phyloP scores from a whole-genome alignment of 2,329 filamentous ascomycete genomes.

The Lachnellula hyalina region DNA sequence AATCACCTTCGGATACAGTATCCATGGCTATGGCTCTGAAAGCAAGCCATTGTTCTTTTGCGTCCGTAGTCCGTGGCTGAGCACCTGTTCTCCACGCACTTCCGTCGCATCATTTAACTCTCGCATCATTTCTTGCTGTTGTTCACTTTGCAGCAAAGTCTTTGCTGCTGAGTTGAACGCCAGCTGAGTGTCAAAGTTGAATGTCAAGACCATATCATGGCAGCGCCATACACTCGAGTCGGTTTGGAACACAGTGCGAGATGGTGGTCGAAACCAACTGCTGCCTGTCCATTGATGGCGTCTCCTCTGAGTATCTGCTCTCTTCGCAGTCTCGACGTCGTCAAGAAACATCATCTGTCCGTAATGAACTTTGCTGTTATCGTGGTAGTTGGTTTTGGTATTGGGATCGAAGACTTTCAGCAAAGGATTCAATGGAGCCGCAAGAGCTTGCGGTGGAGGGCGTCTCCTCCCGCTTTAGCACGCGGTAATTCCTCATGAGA shows the following conservation, averaged over 20 bases:
- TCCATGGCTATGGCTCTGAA: conserved; percentile 1
- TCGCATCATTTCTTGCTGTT: too few relatives aligned
- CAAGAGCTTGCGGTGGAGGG: conserved; percentile 54
- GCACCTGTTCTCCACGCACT: too few relatives aligned
- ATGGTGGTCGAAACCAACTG: neutral
- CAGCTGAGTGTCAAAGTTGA: too few relatives aligned
- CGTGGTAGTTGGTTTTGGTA: conserved; percentile 58
- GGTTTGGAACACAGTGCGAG: neutral
- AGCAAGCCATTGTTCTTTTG: too few relatives aligned
- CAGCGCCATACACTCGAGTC: too few relatives aligned
- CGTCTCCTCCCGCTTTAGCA: conserved; percentile 46
- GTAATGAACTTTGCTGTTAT: conserved; percentile 58
- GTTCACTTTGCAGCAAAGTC: too few relatives aligned
- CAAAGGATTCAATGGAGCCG: conserved; percentile 49
- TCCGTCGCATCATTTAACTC: too few relatives aligned
- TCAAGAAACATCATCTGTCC: conserved; percentile 34
- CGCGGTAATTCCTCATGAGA: conserved; percentile 42
- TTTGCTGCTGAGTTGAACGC: too few relatives aligned
- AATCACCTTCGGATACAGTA: conserved; percentile 23
- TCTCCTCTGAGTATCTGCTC: neutral
- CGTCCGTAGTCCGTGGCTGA: too few relatives aligned
- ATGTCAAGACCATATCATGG: too few relatives aligned
- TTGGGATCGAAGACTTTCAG: conserved; percentile 64
- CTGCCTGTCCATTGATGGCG: neutral
- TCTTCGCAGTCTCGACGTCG: neutral